Percentiles rank a stretch among this genome's conserved stretches.
phyloP scores from a whole-genome alignment of 345 rosid genomes.

The Salix udensis region DNA sequence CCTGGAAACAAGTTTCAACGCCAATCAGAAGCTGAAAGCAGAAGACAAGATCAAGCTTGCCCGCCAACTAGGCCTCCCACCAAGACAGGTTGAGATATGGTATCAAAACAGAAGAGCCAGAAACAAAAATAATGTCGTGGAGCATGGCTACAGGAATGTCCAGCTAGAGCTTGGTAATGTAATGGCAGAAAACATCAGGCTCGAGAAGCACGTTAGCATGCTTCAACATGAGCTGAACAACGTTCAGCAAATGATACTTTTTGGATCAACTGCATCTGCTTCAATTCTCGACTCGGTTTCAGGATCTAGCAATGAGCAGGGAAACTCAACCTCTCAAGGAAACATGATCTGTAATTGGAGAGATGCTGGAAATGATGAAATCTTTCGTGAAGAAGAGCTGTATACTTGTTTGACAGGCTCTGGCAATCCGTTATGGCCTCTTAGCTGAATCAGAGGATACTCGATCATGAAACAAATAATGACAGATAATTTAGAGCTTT shows the following conservation, averaged over 20 bases:
- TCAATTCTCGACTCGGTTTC: slow-evolving; percentile 7
- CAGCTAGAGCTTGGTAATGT: slow-evolving; percentile 22
- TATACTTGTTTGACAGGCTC: slow-evolving; percentile 13
- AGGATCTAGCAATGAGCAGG: slow-evolving; percentile 17
- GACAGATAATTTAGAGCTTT: neutral
- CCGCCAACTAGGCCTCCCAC: slow-evolving; percentile 34
- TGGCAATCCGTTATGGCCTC: neutral
- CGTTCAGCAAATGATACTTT: slow-evolving; percentile 17
- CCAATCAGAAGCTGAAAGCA: slow-evolving; percentile 38
- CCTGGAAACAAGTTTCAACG: slow-evolving; percentile 40
- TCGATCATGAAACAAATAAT: neutral
- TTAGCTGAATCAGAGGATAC: neutral
- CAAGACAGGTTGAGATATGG: slow-evolving; percentile 48
- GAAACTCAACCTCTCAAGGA: slow-evolving; percentile 15
- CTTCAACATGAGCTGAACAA: slow-evolving; percentile 18
- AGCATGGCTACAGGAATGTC: slow-evolving; percentile 24
- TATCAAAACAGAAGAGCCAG: slow-evolving; percentile 49
- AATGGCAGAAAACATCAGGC: slow-evolving; percentile 24
- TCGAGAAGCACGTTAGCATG: slow-evolving; percentile 18
- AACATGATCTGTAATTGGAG: slow-evolving; percentile 10
- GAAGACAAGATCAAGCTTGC: slow-evolving; percentile 41
- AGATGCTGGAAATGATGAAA: slow-evolving; percentile 2
- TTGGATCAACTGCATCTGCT: slow-evolving; percentile 11
- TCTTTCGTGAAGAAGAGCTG: slow-evolving; percentile 17
- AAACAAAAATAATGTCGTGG: slow-evolving; percentile 31